These are phyloP conservation scores for Fonsecaea pedrosoi DNA, from an alignment of 2,329 filamentous ascomycete genomes.

Conservation along the genomic window DNA sequence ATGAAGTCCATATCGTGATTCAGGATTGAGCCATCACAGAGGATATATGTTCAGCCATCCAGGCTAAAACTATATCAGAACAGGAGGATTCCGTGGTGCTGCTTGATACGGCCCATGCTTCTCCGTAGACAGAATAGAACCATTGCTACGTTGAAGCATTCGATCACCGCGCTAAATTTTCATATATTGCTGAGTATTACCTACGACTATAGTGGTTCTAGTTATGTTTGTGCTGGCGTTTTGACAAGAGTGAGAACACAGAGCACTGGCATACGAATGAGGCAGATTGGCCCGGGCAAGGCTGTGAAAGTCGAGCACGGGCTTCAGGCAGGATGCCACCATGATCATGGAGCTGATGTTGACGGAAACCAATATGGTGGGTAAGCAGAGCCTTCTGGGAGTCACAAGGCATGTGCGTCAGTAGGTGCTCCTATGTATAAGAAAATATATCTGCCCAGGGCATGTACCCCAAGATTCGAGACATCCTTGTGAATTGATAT, in stretches of 20 bases:
- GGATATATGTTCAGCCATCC: constrained; percentile 2
- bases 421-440: neutral
- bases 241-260: constrained; percentile 13
- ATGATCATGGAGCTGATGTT: neutral
- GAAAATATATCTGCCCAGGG: neutral
- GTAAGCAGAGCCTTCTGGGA: neutral
- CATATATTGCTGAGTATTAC: constrained; percentile 2
- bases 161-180: neutral
- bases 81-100: neutral
- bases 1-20: neutral
- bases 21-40: neutral
- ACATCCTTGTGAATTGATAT: neutral
- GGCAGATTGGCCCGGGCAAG: neutral
- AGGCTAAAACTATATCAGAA: neutral
- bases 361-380: neutral
- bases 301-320: neutral
- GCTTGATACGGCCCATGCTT: neutral
- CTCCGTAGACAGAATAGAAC: neutral
- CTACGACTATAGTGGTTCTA: no score
- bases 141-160: neutral
- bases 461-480: constrained; percentile 1
- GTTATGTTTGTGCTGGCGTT: constrained; percentile 11
- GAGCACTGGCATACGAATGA: constrained; percentile 12
- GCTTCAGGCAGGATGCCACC: neutral
- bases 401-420: neutral